Evolutionary conservation across 176 grass and related monocot species (phyloP).

Genomic region (Triticum timopheevii): DNA sequence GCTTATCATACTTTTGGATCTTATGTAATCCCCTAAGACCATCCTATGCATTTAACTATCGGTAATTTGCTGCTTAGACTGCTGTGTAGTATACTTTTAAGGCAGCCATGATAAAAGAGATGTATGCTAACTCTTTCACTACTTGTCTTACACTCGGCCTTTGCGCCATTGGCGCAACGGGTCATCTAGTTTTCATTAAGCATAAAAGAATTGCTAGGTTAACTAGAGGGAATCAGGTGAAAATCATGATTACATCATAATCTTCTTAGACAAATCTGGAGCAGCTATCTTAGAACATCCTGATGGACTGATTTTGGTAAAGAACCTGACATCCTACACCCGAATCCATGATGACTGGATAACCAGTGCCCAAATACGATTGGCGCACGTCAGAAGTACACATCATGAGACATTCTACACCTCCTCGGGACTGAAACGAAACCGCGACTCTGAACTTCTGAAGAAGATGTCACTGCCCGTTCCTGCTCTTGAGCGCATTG

Average conservation of each 20-base stretch:
- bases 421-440: background rate
- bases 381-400: background rate
- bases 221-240: too few species aligned
- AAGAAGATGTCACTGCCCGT: background rate
- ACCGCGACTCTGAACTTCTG: background rate
- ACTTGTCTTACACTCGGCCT: too few species aligned
- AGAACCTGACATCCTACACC: background rate
- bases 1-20: too few species aligned
- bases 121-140: too few species aligned
- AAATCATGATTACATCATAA: background rate
- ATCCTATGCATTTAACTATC: too few species aligned
- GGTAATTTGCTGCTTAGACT: too few species aligned
- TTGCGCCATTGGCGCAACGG: too few species aligned
- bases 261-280: background rate
- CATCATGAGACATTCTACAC: background rate
- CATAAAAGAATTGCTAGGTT: too few species aligned
- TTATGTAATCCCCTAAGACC: too few species aligned
- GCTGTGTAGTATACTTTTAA: too few species aligned
- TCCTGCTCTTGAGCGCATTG: conserved; percentile 43
- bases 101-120: too few species aligned
- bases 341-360: background rate
- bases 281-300: background rate
- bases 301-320: background rate
- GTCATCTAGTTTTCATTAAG: too few species aligned
- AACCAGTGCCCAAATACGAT: background rate